phyloP scores from a whole-genome alignment of 148 eudicot species.

The Chenopodium berlandieri region DNA sequence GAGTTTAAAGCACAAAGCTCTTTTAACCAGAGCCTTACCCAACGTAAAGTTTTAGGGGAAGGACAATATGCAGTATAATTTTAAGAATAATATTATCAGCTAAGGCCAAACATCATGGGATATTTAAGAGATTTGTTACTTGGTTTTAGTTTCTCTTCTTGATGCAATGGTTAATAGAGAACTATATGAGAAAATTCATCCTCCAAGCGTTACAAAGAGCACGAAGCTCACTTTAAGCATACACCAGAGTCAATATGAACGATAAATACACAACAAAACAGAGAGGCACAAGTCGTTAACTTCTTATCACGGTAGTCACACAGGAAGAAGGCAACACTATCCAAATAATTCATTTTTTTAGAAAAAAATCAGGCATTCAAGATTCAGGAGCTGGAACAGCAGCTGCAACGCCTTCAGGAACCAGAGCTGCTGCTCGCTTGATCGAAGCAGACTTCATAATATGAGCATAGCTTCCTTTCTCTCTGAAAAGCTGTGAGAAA shows the following conservation, averaged over 20 bases:
- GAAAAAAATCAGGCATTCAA: conserved; percentile 6
- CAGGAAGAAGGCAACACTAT: conserved; percentile 10
- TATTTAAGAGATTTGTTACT: neutral
- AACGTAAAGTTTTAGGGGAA: neutral
- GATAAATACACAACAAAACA: conserved; percentile 19
- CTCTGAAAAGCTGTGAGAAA: conserved; percentile 93
- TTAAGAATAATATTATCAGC: too few relatives aligned
- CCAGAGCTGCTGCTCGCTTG: conserved; percentile 48
- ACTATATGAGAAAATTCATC: conserved; percentile 2
- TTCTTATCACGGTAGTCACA: conserved; percentile 15
- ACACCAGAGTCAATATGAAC: conserved; percentile 4
- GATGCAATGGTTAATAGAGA: neutral
- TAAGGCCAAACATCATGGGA: too few relatives aligned
- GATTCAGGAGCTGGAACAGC: conserved; percentile 30
- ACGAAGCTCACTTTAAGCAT: conserved; percentile 2
- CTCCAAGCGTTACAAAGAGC: neutral
- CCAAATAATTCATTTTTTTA: neutral
- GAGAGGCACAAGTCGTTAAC: neutral
- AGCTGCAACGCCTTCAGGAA: conserved; percentile 43
- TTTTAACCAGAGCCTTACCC: neutral
- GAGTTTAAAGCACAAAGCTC: neutral
- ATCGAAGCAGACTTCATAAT: conserved; percentile 68
- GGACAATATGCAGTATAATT: too few relatives aligned
- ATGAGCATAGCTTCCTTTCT: conserved; percentile 93
- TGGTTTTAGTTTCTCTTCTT: neutral